Conservation (phyloP, 2,329 filamentous ascomycete species). For the Alternaria gansuensis region DNA sequence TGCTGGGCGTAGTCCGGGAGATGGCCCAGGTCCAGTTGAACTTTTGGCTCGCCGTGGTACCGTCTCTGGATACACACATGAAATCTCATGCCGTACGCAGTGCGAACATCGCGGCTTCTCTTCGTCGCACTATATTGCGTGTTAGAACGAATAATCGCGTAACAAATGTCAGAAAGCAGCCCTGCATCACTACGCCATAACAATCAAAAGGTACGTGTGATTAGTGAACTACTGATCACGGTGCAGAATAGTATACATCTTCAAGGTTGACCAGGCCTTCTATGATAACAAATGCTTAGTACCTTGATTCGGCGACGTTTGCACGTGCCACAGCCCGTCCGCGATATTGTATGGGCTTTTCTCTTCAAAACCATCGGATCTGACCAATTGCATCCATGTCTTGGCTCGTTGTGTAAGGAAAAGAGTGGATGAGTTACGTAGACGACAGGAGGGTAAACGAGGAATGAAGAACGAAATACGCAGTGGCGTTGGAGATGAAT, state of each 20-base stretch:
- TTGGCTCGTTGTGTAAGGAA: background rate
- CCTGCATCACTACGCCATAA: too few species aligned
- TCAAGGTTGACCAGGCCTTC: too few species aligned
- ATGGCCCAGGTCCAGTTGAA: background rate
- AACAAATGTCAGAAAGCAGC: background rate
- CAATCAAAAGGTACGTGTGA: too few species aligned
- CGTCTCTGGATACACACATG: slow-evolving; percentile 18
- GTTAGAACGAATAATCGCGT: background rate
- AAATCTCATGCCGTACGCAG: slow-evolving; percentile 22
- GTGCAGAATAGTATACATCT: too few species aligned
- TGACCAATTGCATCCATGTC: background rate
- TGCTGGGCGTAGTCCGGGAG: background rate
- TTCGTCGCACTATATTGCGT: slow-evolving; percentile 26
- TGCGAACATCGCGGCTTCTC: slow-evolving; percentile 25
- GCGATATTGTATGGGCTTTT: slow-evolving; percentile 31
- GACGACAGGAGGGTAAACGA: background rate
- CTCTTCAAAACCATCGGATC: slow-evolving; percentile 16
- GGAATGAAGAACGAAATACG: slow-evolving; percentile 25
- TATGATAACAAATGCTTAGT: background rate
- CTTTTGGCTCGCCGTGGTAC: background rate
- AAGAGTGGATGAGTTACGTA: background rate
- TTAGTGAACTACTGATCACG: too few species aligned
- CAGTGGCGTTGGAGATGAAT: background rate
- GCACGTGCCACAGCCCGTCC: slow-evolving; percentile 29
- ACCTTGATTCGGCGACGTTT: slow-evolving; percentile 38